Base-by-base conservation (phyloP, 495 filamentous ascomycete species). In the Pseudotulostoma volvatum region DNA sequence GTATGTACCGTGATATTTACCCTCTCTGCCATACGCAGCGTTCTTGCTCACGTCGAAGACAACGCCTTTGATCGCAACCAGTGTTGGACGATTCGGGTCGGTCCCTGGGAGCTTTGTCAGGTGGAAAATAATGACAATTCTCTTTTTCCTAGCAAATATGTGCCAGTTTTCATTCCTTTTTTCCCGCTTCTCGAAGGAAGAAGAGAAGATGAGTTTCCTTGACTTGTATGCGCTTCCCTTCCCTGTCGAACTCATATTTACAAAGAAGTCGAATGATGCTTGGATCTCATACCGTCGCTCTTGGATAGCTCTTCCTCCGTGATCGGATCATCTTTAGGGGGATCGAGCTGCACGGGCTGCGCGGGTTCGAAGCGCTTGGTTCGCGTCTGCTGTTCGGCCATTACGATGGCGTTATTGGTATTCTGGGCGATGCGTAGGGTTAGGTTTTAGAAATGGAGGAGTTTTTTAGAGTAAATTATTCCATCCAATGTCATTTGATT, bases 11-110 rank as follows among this genome's bases (percentile, higher is more conserved):
- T 81, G 71, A 56, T 97, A 97, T 40, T 76, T 66, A 15, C 84
- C 86, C 4, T 72, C 73, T n/a, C 77, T 71, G n/a, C 73, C 70
- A 51, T 99, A 99, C 20, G 81, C 74, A 23, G 73, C 68, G 53
- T 95, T 96, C 15, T 74, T 79, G 36, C 69, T 81, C 36, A 99
- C 90, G 53, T 99, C 88, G 51, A 94, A 99, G 32, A 99, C 79
- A 42, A 73, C 80, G 41, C 88, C 86, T 64, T 94, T 96, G 61
- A 99, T 96, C 19, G 92, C 90, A 18, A 99, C 85, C 46, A 87
- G 83, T 17, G 77, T 85, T 20, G 84, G 84, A 41, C 65, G 73
- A 36, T 69, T 74, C 2, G 73, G 59, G 40, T 79, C 74, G 58
- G 62, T 59, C 37, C 69, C 74, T 78, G 44, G 33, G 21, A 37